A percentile compares a stretch with the other conserved stretches of the same genome.
Conservation (phyloP, 1,284 basidiomycete species). For the Schizophyllum commune region DNA sequence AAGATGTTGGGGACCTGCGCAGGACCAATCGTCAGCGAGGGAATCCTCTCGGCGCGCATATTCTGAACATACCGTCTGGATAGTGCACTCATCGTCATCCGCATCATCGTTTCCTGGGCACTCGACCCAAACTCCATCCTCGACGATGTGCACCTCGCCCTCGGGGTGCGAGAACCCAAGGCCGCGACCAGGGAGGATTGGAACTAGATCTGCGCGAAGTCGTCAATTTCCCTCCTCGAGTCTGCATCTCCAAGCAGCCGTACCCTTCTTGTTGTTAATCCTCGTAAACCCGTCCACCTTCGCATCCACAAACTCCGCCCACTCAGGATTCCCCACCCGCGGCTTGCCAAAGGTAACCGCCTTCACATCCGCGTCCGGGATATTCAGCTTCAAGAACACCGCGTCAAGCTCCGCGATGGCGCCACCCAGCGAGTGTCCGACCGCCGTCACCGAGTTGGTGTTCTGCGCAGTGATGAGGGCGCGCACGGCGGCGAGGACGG, state of each 20-base stretch:
- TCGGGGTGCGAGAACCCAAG: slow-evolving; percentile 28
- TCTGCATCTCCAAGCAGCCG: not conserved
- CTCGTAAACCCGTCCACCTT: slow-evolving; percentile 22
- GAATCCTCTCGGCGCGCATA: not conserved
- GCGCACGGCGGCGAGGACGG: slow-evolving; percentile 16
- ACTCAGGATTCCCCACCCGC: slow-evolving; percentile 22
- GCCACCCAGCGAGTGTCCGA: slow-evolving; percentile 52
- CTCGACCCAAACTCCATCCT: slow-evolving; percentile 18
- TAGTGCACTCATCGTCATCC: slow-evolving; percentile 5
- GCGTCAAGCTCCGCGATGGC: slow-evolving; percentile 48
- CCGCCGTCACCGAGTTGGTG: slow-evolving; percentile 14
- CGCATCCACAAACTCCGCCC: slow-evolving; percentile 17
- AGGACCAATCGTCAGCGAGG: not conserved
- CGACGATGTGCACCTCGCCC: slow-evolving; percentile 24
- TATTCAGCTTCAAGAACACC: slow-evolving; percentile 38
- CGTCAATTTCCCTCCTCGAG: not conserved
- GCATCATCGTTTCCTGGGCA: slow-evolving; percentile 34
- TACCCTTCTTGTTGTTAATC: slow-evolving; percentile 24
- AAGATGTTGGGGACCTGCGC: not conserved
- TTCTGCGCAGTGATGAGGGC: slow-evolving; percentile 11
- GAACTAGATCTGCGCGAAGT: slow-evolving; percentile 24
- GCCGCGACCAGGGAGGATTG: slow-evolving; percentile 27
- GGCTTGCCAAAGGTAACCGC: slow-evolving; percentile 30
- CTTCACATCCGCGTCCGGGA: slow-evolving; percentile 16
- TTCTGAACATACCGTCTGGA: slow-evolving; percentile 6